Conservation (phyloP, 495 filamentous ascomycete genomes). For the Thozetella sp. region DNA sequence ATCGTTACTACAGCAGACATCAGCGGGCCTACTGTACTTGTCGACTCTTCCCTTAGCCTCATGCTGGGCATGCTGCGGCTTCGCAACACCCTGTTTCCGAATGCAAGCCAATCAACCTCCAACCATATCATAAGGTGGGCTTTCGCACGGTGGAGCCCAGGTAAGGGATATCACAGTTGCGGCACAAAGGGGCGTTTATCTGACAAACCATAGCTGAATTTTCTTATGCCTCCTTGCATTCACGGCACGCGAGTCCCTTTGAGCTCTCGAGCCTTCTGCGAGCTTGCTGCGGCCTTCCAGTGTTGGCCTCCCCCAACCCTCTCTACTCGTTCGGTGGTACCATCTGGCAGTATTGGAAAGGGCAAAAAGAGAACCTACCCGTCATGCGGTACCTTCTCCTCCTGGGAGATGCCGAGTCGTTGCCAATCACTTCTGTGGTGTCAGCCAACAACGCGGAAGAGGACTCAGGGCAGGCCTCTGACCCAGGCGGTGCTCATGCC, state of each 20-base stretch:
- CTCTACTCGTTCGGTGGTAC: constrained; percentile 37
- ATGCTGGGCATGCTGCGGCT: constrained; percentile 67
- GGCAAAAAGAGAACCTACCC: constrained; percentile 15
- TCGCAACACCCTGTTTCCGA: constrained; percentile 63
- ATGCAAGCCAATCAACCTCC: constrained; percentile 61
- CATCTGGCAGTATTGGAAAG: constrained; percentile 32
- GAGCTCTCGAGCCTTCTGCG: constrained; percentile 46
- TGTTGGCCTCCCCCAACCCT: constrained; percentile 17
- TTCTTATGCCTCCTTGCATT: constrained; percentile 38
- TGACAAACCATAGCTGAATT: constrained; percentile 30
- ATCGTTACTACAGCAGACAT: constrained; percentile 76
- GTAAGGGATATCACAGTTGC: constrained; percentile 33
- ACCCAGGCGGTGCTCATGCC: constrained; percentile 38
- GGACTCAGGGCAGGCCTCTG: constrained; percentile 16
- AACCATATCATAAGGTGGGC: constrained; percentile 79
- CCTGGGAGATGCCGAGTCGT: constrained; percentile 20
- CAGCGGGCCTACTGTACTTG: constrained; percentile 77
- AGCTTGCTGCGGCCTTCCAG: constrained; percentile 38
- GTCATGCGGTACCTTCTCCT: constrained; percentile 43
- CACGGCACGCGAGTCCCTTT: constrained; percentile 36
- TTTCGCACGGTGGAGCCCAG: constrained; percentile 75
- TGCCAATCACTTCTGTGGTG: neutral
- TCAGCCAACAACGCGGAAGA: constrained; percentile 4
- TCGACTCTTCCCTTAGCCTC: constrained; percentile 75
- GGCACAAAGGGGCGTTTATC: too few species aligned